Conservation (phyloP, 257 asterid genomes). For the Thymus mandschuricus region DNA sequence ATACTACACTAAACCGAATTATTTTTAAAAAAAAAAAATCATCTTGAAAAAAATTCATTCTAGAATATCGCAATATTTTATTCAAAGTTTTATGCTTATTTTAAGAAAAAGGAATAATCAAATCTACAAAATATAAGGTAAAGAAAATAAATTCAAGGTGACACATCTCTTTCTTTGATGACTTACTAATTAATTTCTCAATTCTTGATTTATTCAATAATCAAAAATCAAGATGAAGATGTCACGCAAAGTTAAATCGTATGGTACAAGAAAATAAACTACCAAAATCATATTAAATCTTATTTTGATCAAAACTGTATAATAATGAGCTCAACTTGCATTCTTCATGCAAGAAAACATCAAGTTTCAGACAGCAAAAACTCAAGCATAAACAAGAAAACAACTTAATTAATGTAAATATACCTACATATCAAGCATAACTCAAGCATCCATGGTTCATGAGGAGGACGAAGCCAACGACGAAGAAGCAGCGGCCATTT, state of each 20-base stretch:
- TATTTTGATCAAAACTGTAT: background rate
- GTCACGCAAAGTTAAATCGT: background rate
- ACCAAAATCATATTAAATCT: background rate
- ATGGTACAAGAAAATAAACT: background rate
- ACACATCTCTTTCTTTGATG: background rate
- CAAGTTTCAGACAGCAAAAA: background rate
- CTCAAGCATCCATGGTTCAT: constrained; percentile 30
- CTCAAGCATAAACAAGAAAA: background rate
- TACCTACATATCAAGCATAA: background rate
- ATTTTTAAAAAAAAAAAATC: no score
- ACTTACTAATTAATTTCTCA: background rate
- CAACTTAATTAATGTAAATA: background rate
- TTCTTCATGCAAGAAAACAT: background rate
- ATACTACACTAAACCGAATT: background rate
- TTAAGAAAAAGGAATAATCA: background rate
- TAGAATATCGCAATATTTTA: background rate
- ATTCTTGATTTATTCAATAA: background rate
- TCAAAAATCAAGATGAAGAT: background rate
- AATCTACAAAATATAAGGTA: background rate
- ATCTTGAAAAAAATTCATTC: background rate
- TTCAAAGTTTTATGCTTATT: background rate
- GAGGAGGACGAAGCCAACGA: constrained; percentile 32
- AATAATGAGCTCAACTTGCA: background rate
- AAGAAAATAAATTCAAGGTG: background rate
- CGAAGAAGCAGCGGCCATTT: constrained; percentile 34